Conservation (phyloP, 805 yeast species). For the Saccharomycopsis fermentans region DNA sequence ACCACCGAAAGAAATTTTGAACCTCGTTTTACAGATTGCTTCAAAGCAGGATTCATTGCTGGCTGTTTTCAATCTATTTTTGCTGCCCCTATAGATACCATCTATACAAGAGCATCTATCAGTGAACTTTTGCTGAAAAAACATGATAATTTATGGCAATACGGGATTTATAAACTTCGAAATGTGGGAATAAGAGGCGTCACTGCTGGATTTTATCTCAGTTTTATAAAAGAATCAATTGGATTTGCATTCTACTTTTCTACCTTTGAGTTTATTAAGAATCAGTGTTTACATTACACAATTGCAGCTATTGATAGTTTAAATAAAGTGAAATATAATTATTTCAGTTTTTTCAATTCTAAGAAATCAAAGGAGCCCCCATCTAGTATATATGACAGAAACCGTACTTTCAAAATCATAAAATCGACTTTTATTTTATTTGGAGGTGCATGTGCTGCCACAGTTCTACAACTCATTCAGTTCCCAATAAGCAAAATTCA, state of each 20-base stretch:
- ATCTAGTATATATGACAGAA: conserved; percentile 20
- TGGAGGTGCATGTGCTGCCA: conserved; percentile 86
- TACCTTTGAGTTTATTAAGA: conserved; percentile 70
- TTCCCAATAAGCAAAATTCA: conserved; percentile 78
- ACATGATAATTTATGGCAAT: conserved; percentile 67
- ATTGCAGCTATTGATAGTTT: conserved; percentile 35
- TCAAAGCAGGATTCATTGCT: conserved; percentile 75
- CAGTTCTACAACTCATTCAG: conserved; percentile 64
- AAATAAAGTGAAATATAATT: conserved; percentile 31
- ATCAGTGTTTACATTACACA: conserved; percentile 46
- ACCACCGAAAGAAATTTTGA: conserved; percentile 16
- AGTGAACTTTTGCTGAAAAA: conserved; percentile 49
- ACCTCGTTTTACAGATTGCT: conserved; percentile 40
- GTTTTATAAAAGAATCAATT: conserved; percentile 64
- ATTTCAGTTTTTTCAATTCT: conserved; percentile 11
- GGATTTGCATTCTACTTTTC: conserved; percentile 82
- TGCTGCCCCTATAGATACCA: conserved; percentile 91
- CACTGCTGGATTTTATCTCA: conserved; percentile 79
- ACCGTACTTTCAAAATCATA: conserved; percentile 33
- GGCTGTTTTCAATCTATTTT: conserved; percentile 83
- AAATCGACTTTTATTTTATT: conserved; percentile 60
- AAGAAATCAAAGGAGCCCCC: conserved; percentile 19
- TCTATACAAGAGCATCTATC: conserved; percentile 70
- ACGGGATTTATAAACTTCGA: conserved; percentile 55
- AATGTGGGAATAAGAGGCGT: conserved; percentile 78